These are phyloP conservation scores for Penicillium coffeae DNA, from an alignment of 495 filamentous ascomycete species.

Conservation along the genomic window DNA sequence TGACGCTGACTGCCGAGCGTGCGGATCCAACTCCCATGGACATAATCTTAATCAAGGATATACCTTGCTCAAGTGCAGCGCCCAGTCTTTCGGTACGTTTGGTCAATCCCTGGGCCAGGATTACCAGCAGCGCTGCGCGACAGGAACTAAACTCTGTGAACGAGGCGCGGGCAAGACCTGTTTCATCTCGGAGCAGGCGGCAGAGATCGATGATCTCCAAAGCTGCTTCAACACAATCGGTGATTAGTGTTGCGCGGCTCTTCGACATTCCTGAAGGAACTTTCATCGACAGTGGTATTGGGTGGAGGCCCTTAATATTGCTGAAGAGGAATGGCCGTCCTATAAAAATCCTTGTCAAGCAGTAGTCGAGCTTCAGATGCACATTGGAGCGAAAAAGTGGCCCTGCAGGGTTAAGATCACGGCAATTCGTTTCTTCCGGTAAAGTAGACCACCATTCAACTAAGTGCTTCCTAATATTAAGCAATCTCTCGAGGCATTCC, in stretches of 20 bases:
- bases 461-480: slow-evolving; percentile 38
- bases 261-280: slow-evolving; percentile 34
- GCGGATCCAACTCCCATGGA: slow-evolving; percentile 50
- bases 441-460: slow-evolving; percentile 49
- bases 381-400: slow-evolving; percentile 45
- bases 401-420: slow-evolving; percentile 36
- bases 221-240: slow-evolving; percentile 49
- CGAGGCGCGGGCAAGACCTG: slow-evolving; percentile 47
- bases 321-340: slow-evolving; percentile 50
- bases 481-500: slow-evolving; percentile 41
- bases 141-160: slow-evolving; percentile 53
- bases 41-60: slow-evolving; percentile 50
- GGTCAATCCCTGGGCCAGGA: slow-evolving; percentile 46
- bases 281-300: slow-evolving; percentile 25
- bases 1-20: slow-evolving; percentile 47
- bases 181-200: slow-evolving; percentile 43
- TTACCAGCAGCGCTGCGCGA: slow-evolving; percentile 47
- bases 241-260: slow-evolving; percentile 39
- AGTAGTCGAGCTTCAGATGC: slow-evolving; percentile 49
- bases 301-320: slow-evolving; percentile 33
- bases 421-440: slow-evolving; percentile 40
- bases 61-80: slow-evolving; percentile 43
- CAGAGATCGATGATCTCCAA: slow-evolving; percentile 47
- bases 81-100: slow-evolving; percentile 46
- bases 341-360: slow-evolving; percentile 45